Evolutionary conservation across 352 stramenopile genomes (phyloP), one percentile per base, ranked within the genome.

Genomic region (Blastocystis sp.): DNA sequence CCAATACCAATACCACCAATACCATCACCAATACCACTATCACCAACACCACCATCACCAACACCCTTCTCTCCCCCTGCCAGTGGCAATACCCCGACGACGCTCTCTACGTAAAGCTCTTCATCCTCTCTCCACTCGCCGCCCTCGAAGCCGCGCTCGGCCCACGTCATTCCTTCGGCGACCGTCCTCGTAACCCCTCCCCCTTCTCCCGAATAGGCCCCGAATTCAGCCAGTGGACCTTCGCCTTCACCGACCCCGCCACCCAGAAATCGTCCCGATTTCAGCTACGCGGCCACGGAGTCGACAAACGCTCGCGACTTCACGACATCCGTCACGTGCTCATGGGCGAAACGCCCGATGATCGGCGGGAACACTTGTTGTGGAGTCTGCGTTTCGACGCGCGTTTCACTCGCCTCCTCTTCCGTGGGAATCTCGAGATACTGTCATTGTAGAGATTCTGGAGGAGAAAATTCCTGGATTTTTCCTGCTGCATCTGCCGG

Each of bases 321-420:
- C 73, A 84, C 48, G 53, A 84, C 36, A 24, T 84, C 16, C 73
- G 59, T 42, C 54, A 84, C 21, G 40, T 84, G 32, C n/a, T 84
- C 24, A 84, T 78, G 38, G 57, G 57, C 42, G 46, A 78, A 21
- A 29, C 73, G 14, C 78, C 42, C 32, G 73, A 64, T 34, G 73
- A 73, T 56, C 24, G 40, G 27, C 21, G 75, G 21, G 73, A 73
- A 24, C 54, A 84, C 32, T 14, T 84, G 7, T n/a, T 84, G 34
- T 84, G 73, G 73, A 84, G 73, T 72, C 36, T 84, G 29, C 54
- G 73, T 27, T 84, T 84, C 27, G 73, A 84, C 36, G 73, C 46
- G n/a, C 36, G 73, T n/a, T 36, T 29, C 32, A 73, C 49, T 42
- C 54, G 54, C 9, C n/a, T 34, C 44, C 32, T 84, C 0, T 84